phyloP scores from a whole-genome alignment of 768 basidiomycete genomes.

The Pulveroboletus frians region DNA sequence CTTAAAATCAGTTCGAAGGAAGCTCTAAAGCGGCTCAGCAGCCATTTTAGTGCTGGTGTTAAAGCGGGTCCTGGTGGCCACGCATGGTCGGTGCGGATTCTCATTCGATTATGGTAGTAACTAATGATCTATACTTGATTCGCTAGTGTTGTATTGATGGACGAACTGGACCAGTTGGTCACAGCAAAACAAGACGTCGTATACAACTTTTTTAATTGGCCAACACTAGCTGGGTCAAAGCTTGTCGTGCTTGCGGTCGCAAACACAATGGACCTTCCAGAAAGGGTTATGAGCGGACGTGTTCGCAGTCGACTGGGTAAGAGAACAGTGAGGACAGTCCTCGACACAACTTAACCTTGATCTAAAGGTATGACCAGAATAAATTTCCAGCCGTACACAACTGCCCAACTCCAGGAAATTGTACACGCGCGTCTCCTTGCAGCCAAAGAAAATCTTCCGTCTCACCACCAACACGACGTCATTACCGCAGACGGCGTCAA shows the following conservation, averaged over 20 bases:
- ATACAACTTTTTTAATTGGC: slow-evolving; percentile 99
- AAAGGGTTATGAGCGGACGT: slow-evolving; percentile 86
- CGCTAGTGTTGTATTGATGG: slow-evolving; percentile 89
- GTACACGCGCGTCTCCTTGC: slow-evolving; percentile 74
- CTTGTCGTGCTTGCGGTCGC: slow-evolving; percentile 95
- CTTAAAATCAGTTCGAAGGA: slow-evolving; percentile 72
- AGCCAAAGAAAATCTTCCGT: slow-evolving; percentile 44
- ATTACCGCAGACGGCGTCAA: slow-evolving; percentile 70
- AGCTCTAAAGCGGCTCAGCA: slow-evolving; percentile 71
- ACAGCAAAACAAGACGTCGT: slow-evolving; percentile 97
- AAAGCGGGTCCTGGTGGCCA: slow-evolving; percentile 72
- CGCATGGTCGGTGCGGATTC: slow-evolving; percentile 62
- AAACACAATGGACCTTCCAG: slow-evolving; percentile 97
- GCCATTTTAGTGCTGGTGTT: slow-evolving; percentile 66
- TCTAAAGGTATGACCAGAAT: slow-evolving; percentile 78
- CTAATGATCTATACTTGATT: slow-evolving; percentile 4
- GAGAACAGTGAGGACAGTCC: slow-evolving; percentile 16
- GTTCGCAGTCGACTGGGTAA: slow-evolving; percentile 87
- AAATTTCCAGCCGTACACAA: slow-evolving; percentile 87
- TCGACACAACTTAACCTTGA: neutral
- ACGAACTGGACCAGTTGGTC: slow-evolving; percentile 95
- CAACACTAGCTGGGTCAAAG: slow-evolving; percentile 80
- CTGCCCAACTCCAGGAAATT: slow-evolving; percentile 74
- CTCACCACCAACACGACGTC: slow-evolving; percentile 46
- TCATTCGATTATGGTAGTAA: neutral